Base-by-base conservation (phyloP, 305 asterid genomes). In the Andrographis paniculata region DNA sequence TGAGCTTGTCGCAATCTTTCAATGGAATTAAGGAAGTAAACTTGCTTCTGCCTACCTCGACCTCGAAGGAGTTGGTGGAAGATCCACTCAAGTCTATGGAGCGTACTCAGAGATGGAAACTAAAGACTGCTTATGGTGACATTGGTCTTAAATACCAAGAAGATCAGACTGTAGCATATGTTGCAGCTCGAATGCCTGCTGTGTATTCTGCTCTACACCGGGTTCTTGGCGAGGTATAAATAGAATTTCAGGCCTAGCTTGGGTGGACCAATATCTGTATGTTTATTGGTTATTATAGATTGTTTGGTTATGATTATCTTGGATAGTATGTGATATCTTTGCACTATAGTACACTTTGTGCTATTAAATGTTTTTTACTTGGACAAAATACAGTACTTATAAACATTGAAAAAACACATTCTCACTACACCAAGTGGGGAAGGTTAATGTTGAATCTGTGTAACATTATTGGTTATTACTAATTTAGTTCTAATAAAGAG, bases 101-200 rank as follows among this genome's bases (percentile, higher is more conserved):
- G 45, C 58, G 75, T 59, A 63, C 98, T 3, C 80, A 76, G 66
- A 73, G 96, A 56, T 82, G 98, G 98, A 91, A 82, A 64, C 63
- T 86, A 16, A 68, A 56, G 65, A 69, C 80, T 12, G 22, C 72
- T 24, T 91, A 91, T 52, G 92, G 98, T 3, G 96, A 86, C 52
- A 59, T 70, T 45, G 96, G 95, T 43, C 87, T 91, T 42, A 80
- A 59, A 60, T 91, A 91, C 70, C 66, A 68, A 38, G 92, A 80
- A 50, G 96, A 80, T 60, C 82, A 91, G 58, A 65, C 96, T n/a
- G 58, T 78, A 21, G 96, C 98, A 15, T 89, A 89, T 63, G 91
- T 89, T 0, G 96, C 95, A 0, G 76, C 94, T 52, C 93, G 98
- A n/a, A 86, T 89, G 96, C 98, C 98, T 31, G 94, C 98, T 2